Conservation (phyloP, 1,139 yeast species). For the Diutina siamensis region DNA sequence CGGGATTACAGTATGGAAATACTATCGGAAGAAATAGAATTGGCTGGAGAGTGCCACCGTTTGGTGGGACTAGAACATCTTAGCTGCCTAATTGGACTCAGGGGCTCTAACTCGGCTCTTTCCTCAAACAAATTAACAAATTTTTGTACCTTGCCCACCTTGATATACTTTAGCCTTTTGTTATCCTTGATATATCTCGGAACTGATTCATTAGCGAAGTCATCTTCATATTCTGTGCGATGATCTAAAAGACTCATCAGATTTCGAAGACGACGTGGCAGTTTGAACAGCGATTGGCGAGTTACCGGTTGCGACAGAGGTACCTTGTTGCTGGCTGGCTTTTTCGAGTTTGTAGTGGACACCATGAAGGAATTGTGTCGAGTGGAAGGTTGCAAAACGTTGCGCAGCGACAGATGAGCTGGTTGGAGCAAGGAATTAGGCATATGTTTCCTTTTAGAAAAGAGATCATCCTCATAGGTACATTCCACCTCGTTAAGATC, state of each 20-base stretch:
- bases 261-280: slow-evolving; percentile 1
- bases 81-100: background rate
- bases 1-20: background rate
- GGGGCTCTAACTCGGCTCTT: slow-evolving; percentile 14
- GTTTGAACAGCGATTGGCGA: slow-evolving; percentile 1
- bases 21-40: background rate
- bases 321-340: background rate
- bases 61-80: background rate
- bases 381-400: background rate
- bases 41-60: background rate
- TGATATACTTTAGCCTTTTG: slow-evolving; percentile 34
- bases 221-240: background rate
- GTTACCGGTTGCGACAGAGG: slow-evolving; percentile 1
- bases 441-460: background rate
- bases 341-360: background rate
- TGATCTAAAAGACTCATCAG: slow-evolving; percentile 1
- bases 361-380: background rate
- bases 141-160: slow-evolving; percentile 38
- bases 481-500: slow-evolving; percentile 5
- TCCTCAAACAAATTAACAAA: slow-evolving; percentile 37
- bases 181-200: slow-evolving; percentile 32
- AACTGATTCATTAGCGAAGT: slow-evolving; percentile 13
- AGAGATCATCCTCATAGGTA: background rate
- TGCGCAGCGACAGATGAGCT: background rate
- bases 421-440: background rate